Evolutionary conservation across 257 asterid genomes (phyloP).

Genomic region (Rauvolfia tetraphylla): DNA sequence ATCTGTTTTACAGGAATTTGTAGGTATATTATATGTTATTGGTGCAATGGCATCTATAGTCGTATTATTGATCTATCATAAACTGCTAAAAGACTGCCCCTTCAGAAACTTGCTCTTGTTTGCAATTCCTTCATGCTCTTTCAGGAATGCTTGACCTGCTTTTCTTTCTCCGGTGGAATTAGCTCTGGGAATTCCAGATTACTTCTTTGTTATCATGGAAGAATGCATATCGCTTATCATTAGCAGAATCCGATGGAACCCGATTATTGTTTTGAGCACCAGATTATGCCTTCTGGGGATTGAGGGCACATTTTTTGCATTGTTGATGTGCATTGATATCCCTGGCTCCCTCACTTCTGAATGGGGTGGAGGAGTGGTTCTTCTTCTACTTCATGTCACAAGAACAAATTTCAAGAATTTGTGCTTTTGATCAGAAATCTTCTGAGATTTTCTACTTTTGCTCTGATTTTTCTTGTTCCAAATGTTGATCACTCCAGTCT

Average conservation of each 20-base stretch:
- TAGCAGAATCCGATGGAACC: slow-evolving; percentile 60
- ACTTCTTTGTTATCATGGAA: slow-evolving; percentile 46
- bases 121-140: slow-evolving; percentile 45
- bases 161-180: slow-evolving; percentile 56
- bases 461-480: slow-evolving; percentile 51
- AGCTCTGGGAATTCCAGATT: slow-evolving; percentile 59
- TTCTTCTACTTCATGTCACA: slow-evolving; percentile 52
- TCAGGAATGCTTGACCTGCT: slow-evolving; percentile 61
- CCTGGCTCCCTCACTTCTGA: slow-evolving; percentile 51
- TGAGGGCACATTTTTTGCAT: slow-evolving; percentile 69
- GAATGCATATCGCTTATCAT: slow-evolving; percentile 47
- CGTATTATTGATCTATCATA: slow-evolving; percentile 68
- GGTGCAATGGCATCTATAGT: slow-evolving; percentile 70
- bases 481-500: slow-evolving; percentile 28
- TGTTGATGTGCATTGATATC: slow-evolving; percentile 66
- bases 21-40: slow-evolving; percentile 59
- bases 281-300: too few species aligned
- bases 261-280: slow-evolving; percentile 61
- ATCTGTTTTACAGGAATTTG: slow-evolving; percentile 49
- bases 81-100: slow-evolving; percentile 54
- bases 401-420: slow-evolving; percentile 52
- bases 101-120: slow-evolving; percentile 43
- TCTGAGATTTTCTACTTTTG: slow-evolving; percentile 43
- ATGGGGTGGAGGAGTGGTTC: slow-evolving; percentile 60
- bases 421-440: slow-evolving; percentile 51